Evolutionary conservation across 495 filamentous ascomycete genomes (phyloP), one percentile per base, ranked within the genome.

Genomic region (Sabuloglossum arenarium): DNA sequence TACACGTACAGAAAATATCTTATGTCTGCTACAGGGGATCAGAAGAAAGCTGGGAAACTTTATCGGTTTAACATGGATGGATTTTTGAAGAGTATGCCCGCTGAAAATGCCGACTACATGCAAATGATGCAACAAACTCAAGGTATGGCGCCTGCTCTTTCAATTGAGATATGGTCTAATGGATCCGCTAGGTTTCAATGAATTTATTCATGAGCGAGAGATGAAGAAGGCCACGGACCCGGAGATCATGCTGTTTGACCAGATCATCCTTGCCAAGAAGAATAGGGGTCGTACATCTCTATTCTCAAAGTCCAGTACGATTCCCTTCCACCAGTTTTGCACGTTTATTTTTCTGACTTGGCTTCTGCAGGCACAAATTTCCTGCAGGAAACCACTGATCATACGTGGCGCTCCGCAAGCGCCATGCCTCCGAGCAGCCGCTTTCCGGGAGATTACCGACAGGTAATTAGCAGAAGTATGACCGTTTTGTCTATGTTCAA

Each of bases 161-260:
- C 16, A 43, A n/a, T 43, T 4, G 30, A 55, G 34, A 24, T n/a
- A 30, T 34, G 21, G 12, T 10, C 25, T 53, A 23, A 56, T 21
- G 54, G 37, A 51, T 12, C 19, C 23, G 12, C 21, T 51, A 90
- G 88, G 75, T 16, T 96, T 98, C 68, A 94, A 94, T 64, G 88
- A 96, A 67, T 98, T 97, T 64, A 90, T 96, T 62, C 86, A 93
- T 64, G 86, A 94, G 52, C 80, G 91, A 31, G 91, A 98, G 66
- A 73, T 74, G 16, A 75, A 75, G 32, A 66, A 75, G 11, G 66
- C 76, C 6, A 77, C 75, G 47, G 77, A 82, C 57, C 82, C 88
- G 3, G 61, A 74, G 9, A 85, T 97, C 64, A 79, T 86, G 54
- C 74, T 98, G 24, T 98, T 98, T 66, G 91, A 98, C 68, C 85